Conservation (phyloP, 2,329 filamentous ascomycete species). For the Penicillium sp. region DNA sequence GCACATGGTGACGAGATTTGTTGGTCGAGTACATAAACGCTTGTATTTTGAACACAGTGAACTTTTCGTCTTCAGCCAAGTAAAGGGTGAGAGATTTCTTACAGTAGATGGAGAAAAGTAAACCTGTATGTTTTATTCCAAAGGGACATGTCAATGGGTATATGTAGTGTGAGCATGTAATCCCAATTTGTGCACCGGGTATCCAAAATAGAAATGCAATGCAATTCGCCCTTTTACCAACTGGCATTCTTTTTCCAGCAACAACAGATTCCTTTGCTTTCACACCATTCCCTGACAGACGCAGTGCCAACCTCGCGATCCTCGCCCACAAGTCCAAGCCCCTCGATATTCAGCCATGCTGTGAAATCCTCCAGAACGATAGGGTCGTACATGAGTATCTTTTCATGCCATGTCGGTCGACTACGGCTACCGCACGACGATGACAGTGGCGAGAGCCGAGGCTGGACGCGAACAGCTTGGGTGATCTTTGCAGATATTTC, state of each 20-base stretch:
- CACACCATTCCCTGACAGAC: conserved; percentile 86
- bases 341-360: conserved; percentile 74
- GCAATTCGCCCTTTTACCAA: conserved; percentile 7
- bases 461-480: conserved; percentile 47
- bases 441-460: conserved; percentile 24
- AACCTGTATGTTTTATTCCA: no score
- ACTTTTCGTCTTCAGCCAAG: background rate
- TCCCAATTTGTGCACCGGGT: background rate
- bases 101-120: background rate
- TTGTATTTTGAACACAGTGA: background rate
- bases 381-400: conserved; percentile 90
- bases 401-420: conserved; percentile 76
- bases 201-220: background rate
- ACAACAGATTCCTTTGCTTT: conserved; percentile 81
- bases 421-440: conserved; percentile 39
- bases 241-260: conserved; percentile 56
- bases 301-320: conserved; percentile 63
- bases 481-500: conserved; percentile 52
- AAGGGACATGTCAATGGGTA: background rate
- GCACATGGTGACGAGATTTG: background rate
- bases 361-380: conserved; percentile 85
- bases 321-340: conserved; percentile 61
- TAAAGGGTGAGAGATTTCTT: background rate
- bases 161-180: background rate
- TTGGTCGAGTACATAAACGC: background rate